Conservation (phyloP, 2,329 filamentous ascomycete genomes). For the Fusarium hainanense region DNA sequence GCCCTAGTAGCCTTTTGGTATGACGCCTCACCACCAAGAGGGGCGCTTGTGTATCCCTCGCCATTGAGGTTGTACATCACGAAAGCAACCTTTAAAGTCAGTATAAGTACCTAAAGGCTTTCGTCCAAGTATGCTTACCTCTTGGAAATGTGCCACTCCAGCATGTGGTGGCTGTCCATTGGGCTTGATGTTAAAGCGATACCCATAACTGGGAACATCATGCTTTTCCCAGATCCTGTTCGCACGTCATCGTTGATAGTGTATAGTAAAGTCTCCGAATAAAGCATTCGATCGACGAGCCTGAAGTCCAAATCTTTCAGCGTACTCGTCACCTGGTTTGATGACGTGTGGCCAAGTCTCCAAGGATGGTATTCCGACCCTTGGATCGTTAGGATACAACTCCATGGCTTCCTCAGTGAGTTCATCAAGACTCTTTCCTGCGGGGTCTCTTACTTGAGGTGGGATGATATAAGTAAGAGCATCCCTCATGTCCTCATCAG, state of each 20-base stretch:
- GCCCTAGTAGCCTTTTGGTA: constrained; percentile 43
- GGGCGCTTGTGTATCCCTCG: constrained; percentile 47
- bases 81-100: constrained; percentile 50
- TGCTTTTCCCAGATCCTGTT: constrained; percentile 46
- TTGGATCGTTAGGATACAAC: constrained; percentile 50
- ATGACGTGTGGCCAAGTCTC: constrained; percentile 49
- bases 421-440: constrained; percentile 40
- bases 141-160: constrained; percentile 54
- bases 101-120: background rate
- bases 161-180: constrained; percentile 37
- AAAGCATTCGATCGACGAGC: constrained; percentile 47
- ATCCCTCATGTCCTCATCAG: constrained; percentile 45
- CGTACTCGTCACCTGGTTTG: constrained; percentile 42
- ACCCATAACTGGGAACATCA: constrained; percentile 46
- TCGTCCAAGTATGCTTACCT: constrained; percentile 14
- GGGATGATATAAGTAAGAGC: constrained; percentile 24
- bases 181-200: constrained; percentile 50
- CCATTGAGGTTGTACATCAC: constrained; percentile 54
- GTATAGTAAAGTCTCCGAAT: constrained; percentile 45
- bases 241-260: constrained; percentile 44
- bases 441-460: constrained; percentile 9
- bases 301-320: constrained; percentile 44
- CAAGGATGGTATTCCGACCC: constrained; percentile 50
- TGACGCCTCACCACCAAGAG: constrained; percentile 45
- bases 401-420: constrained; percentile 41